Evolutionary conservation across 768 basidiomycete species (phyloP), one percentile per base, ranked within the genome.

Genomic region (Hericium erinaceus): DNA sequence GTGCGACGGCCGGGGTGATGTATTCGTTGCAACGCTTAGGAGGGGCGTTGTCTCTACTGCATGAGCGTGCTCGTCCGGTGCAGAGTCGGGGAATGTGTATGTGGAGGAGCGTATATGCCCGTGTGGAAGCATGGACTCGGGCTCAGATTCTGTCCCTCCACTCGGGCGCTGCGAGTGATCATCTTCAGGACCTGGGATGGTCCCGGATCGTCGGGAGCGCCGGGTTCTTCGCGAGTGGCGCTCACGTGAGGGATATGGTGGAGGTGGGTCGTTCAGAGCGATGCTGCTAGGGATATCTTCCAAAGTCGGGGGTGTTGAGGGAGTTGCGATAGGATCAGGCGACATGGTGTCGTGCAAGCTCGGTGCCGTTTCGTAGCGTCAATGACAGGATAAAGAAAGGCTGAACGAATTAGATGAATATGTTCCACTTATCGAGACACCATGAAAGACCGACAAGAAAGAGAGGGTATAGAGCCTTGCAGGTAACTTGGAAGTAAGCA

Each of bases 181-280:
- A 60, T 56, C 68, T 64, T 28, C 73, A 63, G 48, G 62, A 41
- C 60, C 71, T 65, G 52, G 72, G 69, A 54, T 57, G 13, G 65
- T 61, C 28, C 72, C 70, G 40, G 40, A 67, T 62, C 68, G 69
- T 58, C 66, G 70, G 6, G 62, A 60, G 50, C 63, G 50, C 24
- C 71, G 72, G 54, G 66, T 62, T 48, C 71, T 58, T 54, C 76
- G 70, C 7, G 69, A 56, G 39, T 79, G 77, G 20, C 81, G 73
- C 58, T 76, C 65, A 18, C 68, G 71, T 1, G 76, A 73, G 18
- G 85, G 86, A 68, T 89, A 89, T 2, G 87, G 87, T 0, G 87
- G 87, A 10, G 87, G 87, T 3, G 87, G 87, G 62, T 89, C 86
- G 10, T 69, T 57, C 5, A 68, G 64, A 2, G 60, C 46, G 12